A percentile compares a stretch with the other conserved stretches of the same genome.
Conservation (phyloP, 139 green algal species). For the Trebouxia sp. region DNA sequence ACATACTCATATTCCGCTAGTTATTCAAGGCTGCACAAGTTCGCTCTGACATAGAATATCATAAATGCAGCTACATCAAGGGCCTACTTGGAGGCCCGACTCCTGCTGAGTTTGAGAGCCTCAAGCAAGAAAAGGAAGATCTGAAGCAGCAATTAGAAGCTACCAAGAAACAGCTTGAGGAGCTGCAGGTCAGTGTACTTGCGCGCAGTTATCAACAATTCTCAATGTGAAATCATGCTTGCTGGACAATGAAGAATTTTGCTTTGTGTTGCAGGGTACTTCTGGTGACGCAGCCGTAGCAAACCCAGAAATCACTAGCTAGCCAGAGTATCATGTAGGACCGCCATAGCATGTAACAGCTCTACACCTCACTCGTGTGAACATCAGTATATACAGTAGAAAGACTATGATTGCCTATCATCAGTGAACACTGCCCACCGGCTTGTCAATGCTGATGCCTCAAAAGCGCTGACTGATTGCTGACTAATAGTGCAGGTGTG, state of each 20-base stretch:
- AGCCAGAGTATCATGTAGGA: not conserved
- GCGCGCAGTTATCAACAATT: too few relatives aligned
- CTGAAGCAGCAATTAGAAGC: constrained; percentile 24
- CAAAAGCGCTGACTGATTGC: too few relatives aligned
- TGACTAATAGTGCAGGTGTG: too few relatives aligned
- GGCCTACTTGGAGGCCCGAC: constrained; percentile 28
- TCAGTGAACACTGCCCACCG: constrained; percentile 2
- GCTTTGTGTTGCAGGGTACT: not conserved
- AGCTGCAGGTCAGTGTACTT: not conserved
- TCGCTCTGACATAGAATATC: not conserved
- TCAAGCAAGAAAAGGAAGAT: constrained; percentile 34
- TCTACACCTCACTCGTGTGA: not conserved
- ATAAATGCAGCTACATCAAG: constrained; percentile 27
- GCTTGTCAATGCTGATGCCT: too few relatives aligned
- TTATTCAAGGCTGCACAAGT: too few relatives aligned
- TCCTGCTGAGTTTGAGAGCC: constrained; percentile 13
- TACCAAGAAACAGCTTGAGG: constrained; percentile 5
- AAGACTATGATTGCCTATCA: not conserved
- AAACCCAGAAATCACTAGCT: not conserved
- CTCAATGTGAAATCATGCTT: too few relatives aligned
- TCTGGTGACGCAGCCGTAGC: not conserved
- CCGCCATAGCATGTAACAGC: not conserved
- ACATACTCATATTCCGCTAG: too few relatives aligned
- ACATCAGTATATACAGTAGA: not conserved
- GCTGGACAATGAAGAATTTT: too few relatives aligned